Conservation (phyloP, 163 green algal species). For the Scenedesmus sp. region DNA sequence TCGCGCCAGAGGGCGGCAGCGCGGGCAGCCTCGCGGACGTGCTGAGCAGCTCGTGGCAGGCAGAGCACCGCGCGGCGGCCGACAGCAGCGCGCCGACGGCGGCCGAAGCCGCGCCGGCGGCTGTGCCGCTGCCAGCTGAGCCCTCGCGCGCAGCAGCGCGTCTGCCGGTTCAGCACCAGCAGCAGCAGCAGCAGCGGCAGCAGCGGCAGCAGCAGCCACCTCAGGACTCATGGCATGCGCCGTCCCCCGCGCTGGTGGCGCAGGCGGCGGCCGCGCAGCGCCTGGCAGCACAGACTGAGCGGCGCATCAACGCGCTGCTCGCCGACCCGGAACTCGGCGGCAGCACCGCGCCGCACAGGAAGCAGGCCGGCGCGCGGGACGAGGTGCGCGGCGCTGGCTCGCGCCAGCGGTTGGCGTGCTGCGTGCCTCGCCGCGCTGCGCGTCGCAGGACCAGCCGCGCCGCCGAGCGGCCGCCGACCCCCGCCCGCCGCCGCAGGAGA, state of each 20-base stretch:
- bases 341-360: background rate
- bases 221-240: no score
- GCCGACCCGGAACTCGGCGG: background rate
- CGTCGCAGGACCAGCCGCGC: no score
- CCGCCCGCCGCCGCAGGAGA: background rate
- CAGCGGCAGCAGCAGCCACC: conserved; percentile 5
- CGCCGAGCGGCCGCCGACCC: no score
- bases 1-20: no score
- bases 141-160: no score
- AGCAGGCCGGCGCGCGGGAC: background rate
- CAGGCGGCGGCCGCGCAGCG: background rate
- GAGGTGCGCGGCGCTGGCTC: background rate
- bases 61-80: background rate
- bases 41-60: no score
- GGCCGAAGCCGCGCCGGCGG: background rate
- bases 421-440: background rate
- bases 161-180: background rate
- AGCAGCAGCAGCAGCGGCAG: background rate
- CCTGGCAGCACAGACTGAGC: background rate
- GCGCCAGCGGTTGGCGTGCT: background rate
- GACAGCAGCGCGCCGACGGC: background rate
- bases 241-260: no score
- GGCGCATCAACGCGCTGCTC: background rate
- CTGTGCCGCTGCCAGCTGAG: background rate
- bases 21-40: no score